Conservation (phyloP, 108 stramenopile species). For the Mayamaea pseudoterrestris region DNA sequence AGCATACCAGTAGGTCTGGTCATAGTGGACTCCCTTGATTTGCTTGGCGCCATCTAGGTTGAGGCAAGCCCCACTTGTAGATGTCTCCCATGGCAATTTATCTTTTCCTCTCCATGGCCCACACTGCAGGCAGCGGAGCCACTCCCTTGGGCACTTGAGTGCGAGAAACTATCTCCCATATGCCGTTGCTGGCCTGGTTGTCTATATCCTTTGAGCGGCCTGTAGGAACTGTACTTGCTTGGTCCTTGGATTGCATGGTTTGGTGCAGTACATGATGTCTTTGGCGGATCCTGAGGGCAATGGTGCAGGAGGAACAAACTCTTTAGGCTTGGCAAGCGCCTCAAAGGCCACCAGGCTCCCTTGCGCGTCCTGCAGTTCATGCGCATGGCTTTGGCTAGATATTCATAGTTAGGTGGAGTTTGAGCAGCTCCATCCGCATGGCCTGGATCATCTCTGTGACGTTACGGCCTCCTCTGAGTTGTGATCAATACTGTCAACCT, state of each 20-base stretch:
- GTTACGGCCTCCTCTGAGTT: no score
- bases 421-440: no score
- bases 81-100: conserved; percentile 19
- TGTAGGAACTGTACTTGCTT: conserved; percentile 7
- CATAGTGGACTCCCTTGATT: conserved; percentile 17
- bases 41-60: conserved; percentile 22
- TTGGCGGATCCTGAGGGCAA: no score
- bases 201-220: conserved; percentile 16
- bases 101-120: conserved; percentile 38
- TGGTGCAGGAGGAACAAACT: no score
- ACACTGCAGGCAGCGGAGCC: conserved; percentile 27
- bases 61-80: conserved; percentile 12
- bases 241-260: conserved; percentile 21
- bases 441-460: no score
- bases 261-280: conserved; percentile 25
- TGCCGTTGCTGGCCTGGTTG: conserved; percentile 3
- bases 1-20: conserved; percentile 36
- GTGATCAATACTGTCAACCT: no score
- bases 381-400: no score
- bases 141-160: conserved; percentile 13
- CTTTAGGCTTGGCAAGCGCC: no score
- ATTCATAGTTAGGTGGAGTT: no score
- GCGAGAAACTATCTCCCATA: conserved; percentile 6
- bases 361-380: no score
- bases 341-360: conserved; percentile 29